Conservation (phyloP, 495 filamentous ascomycete species). For the Cairneyella variabilis region DNA sequence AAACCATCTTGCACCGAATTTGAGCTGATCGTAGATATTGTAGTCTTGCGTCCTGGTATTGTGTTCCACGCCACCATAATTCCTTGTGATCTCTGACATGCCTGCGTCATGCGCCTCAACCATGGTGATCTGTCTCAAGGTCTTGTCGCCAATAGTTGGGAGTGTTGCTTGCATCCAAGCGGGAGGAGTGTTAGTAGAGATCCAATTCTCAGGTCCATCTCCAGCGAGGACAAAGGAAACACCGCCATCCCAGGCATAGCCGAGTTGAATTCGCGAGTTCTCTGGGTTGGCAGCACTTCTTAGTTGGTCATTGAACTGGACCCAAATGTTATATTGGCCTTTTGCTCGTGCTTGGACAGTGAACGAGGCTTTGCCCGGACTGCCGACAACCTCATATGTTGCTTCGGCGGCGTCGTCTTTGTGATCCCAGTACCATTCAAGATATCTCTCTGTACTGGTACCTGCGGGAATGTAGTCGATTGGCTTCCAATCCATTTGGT, state of each 20-base stretch:
- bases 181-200: conserved; percentile 16
- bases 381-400: conserved; percentile 27
- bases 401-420: conserved; percentile 29
- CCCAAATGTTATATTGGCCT: conserved; percentile 18
- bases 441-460: conserved; percentile 23
- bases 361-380: conserved; percentile 11
- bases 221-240: conserved; percentile 28
- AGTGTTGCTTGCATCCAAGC: conserved; percentile 32
- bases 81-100: conserved; percentile 26
- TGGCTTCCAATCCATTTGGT: conserved; percentile 29
- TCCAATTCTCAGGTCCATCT: conserved; percentile 8
- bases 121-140: conserved; percentile 29
- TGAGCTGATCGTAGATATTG: conserved; percentile 30
- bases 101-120: conserved; percentile 30
- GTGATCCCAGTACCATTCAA: conserved; percentile 20
- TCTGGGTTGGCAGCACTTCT: conserved; percentile 25
- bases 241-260: conserved; percentile 25
- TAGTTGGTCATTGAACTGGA: conserved; percentile 28
- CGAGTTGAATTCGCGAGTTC: conserved; percentile 27
- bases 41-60: conserved; percentile 30
- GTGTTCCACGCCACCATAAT: conserved; percentile 15
- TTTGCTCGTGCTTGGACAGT: conserved; percentile 20
- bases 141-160: conserved; percentile 26
- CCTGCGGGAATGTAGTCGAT: conserved; percentile 22
- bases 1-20: conserved; percentile 28